These are phyloP conservation scores for Botrytis paeoniae DNA, from an alignment of 2,329 filamentous ascomycete species.

Conservation along the genomic window DNA sequence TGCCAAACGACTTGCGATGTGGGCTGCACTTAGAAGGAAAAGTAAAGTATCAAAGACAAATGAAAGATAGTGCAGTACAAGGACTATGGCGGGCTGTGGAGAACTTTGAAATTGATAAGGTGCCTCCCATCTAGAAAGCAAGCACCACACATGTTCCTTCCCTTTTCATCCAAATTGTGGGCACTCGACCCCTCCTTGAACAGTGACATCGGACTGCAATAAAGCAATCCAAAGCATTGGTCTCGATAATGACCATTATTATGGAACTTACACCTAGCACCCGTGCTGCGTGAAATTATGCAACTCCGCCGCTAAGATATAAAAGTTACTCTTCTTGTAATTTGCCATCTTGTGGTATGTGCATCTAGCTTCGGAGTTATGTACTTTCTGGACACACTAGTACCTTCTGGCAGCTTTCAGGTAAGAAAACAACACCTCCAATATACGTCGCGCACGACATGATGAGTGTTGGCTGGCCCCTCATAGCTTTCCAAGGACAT, in stretches of 20 bases:
- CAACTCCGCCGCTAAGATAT: background rate
- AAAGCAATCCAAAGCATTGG: background rate
- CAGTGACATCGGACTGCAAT: background rate
- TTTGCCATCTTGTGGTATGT: background rate
- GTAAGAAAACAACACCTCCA: background rate
- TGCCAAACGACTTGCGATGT: background rate
- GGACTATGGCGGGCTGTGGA: background rate
- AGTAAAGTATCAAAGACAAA: background rate
- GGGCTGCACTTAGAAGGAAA: background rate
- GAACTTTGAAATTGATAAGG: background rate
- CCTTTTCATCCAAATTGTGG: background rate
- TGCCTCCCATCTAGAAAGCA: background rate
- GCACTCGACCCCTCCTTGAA: background rate
- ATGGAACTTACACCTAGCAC: background rate
- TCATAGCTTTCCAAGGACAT: background rate
- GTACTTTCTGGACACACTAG: background rate
- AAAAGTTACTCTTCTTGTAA: background rate
- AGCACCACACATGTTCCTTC: background rate
- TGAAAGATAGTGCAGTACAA: background rate
- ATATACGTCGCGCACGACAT: background rate
- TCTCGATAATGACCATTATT: background rate
- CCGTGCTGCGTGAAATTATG: background rate
- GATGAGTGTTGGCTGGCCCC: background rate
- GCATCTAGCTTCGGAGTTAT: background rate
- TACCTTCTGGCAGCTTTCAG: background rate